Conservation (phyloP, 2,329 filamentous ascomycete genomes). For the Botrytis paeoniae region DNA sequence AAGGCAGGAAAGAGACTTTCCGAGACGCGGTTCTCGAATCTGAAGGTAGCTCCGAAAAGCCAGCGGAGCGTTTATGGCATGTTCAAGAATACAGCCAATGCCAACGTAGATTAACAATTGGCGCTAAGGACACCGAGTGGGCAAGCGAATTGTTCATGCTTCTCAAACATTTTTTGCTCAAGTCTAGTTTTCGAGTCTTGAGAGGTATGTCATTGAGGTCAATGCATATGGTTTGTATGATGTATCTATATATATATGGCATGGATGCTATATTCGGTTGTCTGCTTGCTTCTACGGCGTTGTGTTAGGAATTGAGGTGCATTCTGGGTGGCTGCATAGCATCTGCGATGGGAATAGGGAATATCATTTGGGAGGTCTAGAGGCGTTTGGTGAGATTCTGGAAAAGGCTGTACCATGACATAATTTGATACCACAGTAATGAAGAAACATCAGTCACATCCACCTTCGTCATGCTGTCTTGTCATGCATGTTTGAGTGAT, state of each 20-base stretch:
- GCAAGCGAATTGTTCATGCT: constrained; percentile 10
- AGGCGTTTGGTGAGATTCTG: constrained; percentile 4
- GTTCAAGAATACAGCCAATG: constrained; percentile 38
- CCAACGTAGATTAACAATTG: constrained; percentile 19
- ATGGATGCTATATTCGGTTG: constrained; percentile 23
- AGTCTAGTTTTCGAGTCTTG: constrained; percentile 9
- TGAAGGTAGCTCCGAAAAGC: constrained; percentile 58
- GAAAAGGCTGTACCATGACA: constrained; percentile 8
- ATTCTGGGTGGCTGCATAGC: constrained; percentile 25
- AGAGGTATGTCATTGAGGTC: constrained; percentile 16
- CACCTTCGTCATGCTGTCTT: not conserved
- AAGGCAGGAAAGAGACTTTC: constrained; percentile 70
- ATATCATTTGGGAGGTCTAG: not conserved
- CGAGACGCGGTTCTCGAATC: constrained; percentile 67
- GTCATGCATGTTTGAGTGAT: not conserved
- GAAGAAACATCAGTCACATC: not conserved
- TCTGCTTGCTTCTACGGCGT: constrained; percentile 21
- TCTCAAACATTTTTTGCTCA: not conserved
- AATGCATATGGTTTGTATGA: constrained; percentile 20
- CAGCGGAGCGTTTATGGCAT: constrained; percentile 64
- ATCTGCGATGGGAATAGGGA: constrained; percentile 15
- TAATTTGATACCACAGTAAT: constrained; percentile 8
- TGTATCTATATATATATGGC: constrained; percentile 20
- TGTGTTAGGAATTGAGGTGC: constrained; percentile 22
- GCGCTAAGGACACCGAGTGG: constrained; percentile 9